Evolutionary conservation across 768 basidiomycete genomes (phyloP).

Genomic region (Rhizopogon vulgaris): DNA sequence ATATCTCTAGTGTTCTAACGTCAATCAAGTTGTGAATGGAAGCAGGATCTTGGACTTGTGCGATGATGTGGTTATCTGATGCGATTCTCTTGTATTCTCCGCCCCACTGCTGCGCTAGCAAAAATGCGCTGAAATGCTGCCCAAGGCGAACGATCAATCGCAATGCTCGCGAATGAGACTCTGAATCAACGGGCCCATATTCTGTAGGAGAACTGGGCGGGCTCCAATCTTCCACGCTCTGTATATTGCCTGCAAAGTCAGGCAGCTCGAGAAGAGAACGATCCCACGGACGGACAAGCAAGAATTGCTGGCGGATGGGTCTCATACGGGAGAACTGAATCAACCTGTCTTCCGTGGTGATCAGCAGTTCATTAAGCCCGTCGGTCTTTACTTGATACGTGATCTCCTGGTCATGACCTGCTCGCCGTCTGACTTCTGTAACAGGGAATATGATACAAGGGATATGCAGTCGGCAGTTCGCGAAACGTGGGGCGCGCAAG

Average conservation of each 20-base stretch:
- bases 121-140: slow-evolving; percentile 1
- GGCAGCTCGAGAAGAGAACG: background rate
- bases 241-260: background rate
- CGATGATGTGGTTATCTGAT: background rate
- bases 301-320: background rate
- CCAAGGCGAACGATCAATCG: slow-evolving; percentile 3
- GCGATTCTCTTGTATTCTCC: slow-evolving; percentile 13
- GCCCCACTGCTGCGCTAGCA: slow-evolving; percentile 22
- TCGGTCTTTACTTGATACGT: background rate
- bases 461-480: slow-evolving; percentile 1
- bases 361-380: background rate
- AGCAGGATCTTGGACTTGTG: slow-evolving; percentile 18
- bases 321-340: background rate
- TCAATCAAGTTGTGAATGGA: background rate
- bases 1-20: background rate
- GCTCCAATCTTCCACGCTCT: background rate
- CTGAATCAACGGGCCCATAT: background rate
- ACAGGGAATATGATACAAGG: slow-evolving; percentile 6
- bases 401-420: background rate
- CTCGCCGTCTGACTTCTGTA: background rate
- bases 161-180: background rate
- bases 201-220: background rate
- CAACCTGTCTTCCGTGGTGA: background rate
- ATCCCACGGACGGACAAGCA: slow-evolving; percentile 11
- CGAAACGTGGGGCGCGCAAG: background rate